These are phyloP conservation scores for Cubamyces sp. DNA, from an alignment of 768 basidiomycete species.

Conservation along the genomic window DNA sequence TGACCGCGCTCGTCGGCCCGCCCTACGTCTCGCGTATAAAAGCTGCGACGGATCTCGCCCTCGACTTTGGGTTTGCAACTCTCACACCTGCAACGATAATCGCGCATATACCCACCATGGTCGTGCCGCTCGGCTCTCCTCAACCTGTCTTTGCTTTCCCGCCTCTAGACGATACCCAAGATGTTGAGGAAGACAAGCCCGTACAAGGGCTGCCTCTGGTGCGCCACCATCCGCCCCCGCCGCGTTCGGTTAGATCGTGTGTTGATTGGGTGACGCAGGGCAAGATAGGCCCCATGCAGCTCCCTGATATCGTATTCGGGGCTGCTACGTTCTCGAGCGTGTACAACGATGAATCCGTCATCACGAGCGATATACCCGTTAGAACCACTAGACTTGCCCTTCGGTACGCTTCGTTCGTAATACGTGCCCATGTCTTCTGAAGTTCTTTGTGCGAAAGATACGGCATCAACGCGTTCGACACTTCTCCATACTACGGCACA, in stretches of 20 bases:
- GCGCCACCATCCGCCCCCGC: conserved; percentile 13
- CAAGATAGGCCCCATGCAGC: conserved; percentile 37
- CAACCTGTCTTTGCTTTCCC: conserved; percentile 47
- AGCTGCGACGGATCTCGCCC: neutral
- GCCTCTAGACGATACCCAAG: conserved; percentile 44
- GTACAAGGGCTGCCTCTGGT: conserved; percentile 41
- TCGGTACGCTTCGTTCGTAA: conserved; percentile 48
- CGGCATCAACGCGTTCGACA: conserved; percentile 83
- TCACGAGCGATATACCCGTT: conserved; percentile 60
- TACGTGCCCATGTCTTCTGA: neutral
- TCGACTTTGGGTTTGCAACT: neutral
- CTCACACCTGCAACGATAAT: neutral
- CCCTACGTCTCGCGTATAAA: neutral
- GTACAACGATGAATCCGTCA: conserved; percentile 65
- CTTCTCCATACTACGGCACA: conserved; percentile 77
- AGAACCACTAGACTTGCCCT: conserved; percentile 75
- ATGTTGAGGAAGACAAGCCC: conserved; percentile 46
- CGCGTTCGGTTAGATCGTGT: neutral
- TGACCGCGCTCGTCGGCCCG: conserved; percentile 5
- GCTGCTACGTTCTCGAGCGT: conserved; percentile 68
- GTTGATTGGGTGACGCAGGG: conserved; percentile 29
- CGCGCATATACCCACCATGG: conserved; percentile 38
- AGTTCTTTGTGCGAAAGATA: conserved; percentile 51
- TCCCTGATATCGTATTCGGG: conserved; percentile 67
- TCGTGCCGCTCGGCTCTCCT: conserved; percentile 44